Evolutionary conservation across 768 basidiomycete species (phyloP), one percentile per base, ranked within the genome.

Genomic region (Suillus variegatus): DNA sequence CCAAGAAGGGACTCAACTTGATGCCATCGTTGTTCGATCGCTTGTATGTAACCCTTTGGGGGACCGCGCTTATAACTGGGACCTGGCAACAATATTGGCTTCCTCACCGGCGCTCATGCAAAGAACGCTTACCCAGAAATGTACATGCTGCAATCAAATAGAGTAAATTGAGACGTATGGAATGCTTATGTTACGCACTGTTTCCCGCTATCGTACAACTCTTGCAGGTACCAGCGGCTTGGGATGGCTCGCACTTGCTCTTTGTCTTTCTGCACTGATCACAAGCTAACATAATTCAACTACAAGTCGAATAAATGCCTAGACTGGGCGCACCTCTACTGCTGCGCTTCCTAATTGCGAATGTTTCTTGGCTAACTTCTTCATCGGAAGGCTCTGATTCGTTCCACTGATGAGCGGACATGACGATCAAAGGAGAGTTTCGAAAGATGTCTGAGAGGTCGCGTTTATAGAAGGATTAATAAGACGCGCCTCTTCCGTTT

Each of bases 1-100:
- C 93, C 94, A 6, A 96, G 82, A n/a, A 96, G 79, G 14, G 93
- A 91, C 76, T 96, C 95, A 70, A 95, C 91, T 73, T 95, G 92
- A 70, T 96, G 94, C 88, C 94, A 91, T 71, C 94, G 79, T 65
- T 92, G 91, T 78, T 96, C 94, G 61, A 96, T 94, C 46, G 94
- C 94, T 74, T 95, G 92, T 60, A 96, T 95, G 74, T 96, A 96
- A 22, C 94, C 94, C 72, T 93, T 93, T 7, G 92, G 92, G 12
- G 91, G 91, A 12, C 93, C 94, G 10, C 93, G 88, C 73, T 91
- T 91, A 75, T 89, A 90, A 72, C 89, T 91, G 0, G 90, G 90
- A 54, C 89, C 91, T 92, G 63, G 16, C 54, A 38, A 60, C 64
- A 49, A 64, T 63, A 46, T 49, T 28, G 65, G 3, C 62, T 36